Evolutionary conservation across 164 flowering plant genomes (phyloP), one percentile per base, ranked within the genome.

Genomic region (Chloranthus sessilifolius): DNA sequence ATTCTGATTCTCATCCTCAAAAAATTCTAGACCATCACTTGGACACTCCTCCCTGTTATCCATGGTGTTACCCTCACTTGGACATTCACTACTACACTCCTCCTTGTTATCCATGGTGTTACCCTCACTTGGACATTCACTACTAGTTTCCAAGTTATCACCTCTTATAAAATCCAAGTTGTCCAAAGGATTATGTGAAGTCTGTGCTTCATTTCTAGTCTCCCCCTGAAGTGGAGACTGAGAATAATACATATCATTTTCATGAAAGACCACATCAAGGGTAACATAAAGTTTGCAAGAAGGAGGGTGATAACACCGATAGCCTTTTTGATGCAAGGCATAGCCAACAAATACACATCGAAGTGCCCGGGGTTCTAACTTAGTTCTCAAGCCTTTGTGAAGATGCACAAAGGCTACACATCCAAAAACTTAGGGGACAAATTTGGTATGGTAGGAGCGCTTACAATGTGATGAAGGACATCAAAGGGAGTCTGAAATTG

Each of bases 161-260:
- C n/a, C n/a, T n/a, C n/a, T n/a, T n/a, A n/a, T n/a, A n/a, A n/a
- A n/a, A n/a, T n/a, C n/a, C n/a, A n/a, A n/a, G n/a, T n/a, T n/a
- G n/a, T n/a, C n/a, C n/a, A n/a, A n/a, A n/a, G n/a, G n/a, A n/a
- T n/a, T n/a, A n/a, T n/a, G n/a, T n/a, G n/a, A n/a, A n/a, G n/a
- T n/a, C n/a, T n/a, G n/a, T n/a, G n/a, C n/a, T 22, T 7, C n/a
- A n/a, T n/a, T n/a, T n/a, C n/a, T n/a, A n/a, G 5, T 53, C 53
- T 53, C 59, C 59, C 59, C 53, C 26, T 60, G 48, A 53, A 48
- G n/a, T n/a, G n/a, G n/a, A n/a, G n/a, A n/a, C n/a, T n/a, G 8
- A 6, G 41, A 38, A 5, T 16, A 38, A 38, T 38, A 38, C 20
- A 38, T 17, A 1, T 38, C 42, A 38, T 7, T 21, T 15, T 38